Conservation (phyloP, 78 protist genomes). For the Chrysochromulina parva region DNA sequence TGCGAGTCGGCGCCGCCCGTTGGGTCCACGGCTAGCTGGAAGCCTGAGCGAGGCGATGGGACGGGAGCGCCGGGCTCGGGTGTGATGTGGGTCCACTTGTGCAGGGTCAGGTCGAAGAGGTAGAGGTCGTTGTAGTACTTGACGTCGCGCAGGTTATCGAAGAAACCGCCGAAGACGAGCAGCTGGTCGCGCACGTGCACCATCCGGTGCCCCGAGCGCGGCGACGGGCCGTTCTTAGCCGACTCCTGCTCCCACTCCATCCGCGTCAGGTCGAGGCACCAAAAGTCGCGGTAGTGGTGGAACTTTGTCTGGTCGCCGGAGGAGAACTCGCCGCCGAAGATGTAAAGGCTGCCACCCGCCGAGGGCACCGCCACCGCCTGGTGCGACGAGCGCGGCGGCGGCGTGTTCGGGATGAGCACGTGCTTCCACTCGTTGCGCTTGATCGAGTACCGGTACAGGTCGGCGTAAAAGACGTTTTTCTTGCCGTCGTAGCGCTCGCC, state of each 20-base stretch:
- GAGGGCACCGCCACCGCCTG: background rate
- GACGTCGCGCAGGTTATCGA: constrained; percentile 7
- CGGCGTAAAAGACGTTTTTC: background rate
- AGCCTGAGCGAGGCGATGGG: background rate
- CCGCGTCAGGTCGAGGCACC: background rate
- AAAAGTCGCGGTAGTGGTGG: background rate
- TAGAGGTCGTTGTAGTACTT: constrained; percentile 4
- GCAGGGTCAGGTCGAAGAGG: background rate
- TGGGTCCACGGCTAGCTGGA: background rate
- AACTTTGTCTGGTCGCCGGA: background rate
- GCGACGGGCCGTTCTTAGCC: background rate
- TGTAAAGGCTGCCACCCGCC: background rate
- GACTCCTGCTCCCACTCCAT: background rate
- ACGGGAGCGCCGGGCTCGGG: background rate
- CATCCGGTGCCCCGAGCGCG: constrained; percentile 28
- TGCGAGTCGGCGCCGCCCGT: background rate
- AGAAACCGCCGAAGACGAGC: background rate
- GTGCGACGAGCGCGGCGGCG: background rate
- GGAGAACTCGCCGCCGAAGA: constrained; percentile 1
- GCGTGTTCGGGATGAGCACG: background rate
- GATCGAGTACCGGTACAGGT: background rate
- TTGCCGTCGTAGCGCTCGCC: background rate
- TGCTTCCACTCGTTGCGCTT: background rate
- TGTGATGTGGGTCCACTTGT: background rate
- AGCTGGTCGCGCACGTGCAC: background rate